phyloP scores from a whole-genome alignment of 257 asterid genomes.

The Striga asiatica region DNA sequence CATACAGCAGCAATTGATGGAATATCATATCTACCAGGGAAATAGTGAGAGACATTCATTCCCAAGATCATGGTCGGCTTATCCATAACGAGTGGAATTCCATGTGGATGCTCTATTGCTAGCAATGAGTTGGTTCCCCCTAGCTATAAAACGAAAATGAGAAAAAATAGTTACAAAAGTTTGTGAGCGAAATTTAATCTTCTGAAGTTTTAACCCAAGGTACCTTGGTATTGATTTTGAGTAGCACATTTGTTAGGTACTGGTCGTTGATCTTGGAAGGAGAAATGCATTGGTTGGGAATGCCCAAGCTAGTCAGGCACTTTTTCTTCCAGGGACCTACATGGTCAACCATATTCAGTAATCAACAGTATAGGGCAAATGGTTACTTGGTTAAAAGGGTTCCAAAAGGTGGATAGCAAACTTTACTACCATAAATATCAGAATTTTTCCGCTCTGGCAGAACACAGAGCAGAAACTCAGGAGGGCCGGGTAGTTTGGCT shows the following conservation, averaged over 20 bases:
- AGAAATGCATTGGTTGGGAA: slow-evolving; percentile 73
- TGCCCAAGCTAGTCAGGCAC: slow-evolving; percentile 55
- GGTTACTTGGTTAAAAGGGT: background rate
- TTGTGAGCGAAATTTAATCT: slow-evolving; percentile 3
- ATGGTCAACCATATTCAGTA: slow-evolving; percentile 17
- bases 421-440: slow-evolving; percentile 63
- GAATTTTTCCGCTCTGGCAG: slow-evolving; percentile 78
- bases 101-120: slow-evolving; percentile 48
- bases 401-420: slow-evolving; percentile 11
- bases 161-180: slow-evolving; percentile 7
- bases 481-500: slow-evolving; percentile 55
- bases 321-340: slow-evolving; percentile 96
- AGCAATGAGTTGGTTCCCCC: slow-evolving; percentile 89
- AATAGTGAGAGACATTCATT: slow-evolving; percentile 90
- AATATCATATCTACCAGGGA: slow-evolving; percentile 68
- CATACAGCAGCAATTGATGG: slow-evolving; percentile 94
- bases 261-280: slow-evolving; percentile 65
- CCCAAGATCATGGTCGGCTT: slow-evolving; percentile 89
- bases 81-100: slow-evolving; percentile 49
- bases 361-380: slow-evolving; percentile 1
- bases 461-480: slow-evolving; percentile 76
- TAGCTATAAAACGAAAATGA: slow-evolving; percentile 38
- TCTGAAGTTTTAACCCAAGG: slow-evolving; percentile 10
- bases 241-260: slow-evolving; percentile 80
- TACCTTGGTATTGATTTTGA: slow-evolving; percentile 90